Base-by-base conservation (phyloP, 768 basidiomycete species). In the Fomitopsis serialis region DNA sequence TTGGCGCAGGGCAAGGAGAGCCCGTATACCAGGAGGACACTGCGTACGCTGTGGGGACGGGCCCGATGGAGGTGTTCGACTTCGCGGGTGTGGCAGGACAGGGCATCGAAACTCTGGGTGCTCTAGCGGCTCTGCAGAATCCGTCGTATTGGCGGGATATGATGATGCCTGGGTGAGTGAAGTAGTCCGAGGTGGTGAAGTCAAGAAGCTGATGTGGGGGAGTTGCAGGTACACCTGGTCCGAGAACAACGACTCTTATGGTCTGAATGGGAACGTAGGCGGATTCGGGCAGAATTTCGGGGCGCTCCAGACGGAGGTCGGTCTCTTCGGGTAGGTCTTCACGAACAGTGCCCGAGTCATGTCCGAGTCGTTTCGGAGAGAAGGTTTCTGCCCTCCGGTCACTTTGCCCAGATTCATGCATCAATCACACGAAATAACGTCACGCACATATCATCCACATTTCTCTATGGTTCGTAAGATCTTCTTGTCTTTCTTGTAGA, bases 141-240 rank as follows among this genome's bases (percentile, higher is more conserved):
- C 82, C 82, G 2, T 76, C 71, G 8, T 91, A 82, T 79, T 89
- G 86, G 87, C 69, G 77, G 42, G 86, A 79, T 46, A 85, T 89
- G 82, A 86, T 90, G 87, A 87, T 91, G 85, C 89, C 89, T 35
- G 89, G 89, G 84, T 86, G 34, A 35, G 60, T 58, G 37, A 40
- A n/a, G n/a, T 15, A 7, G 15, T 19, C 37, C 15, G 15, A 19
- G 19, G 15, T 15, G 15, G 7, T 6, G 37, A 5, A 5, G 37
- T 17, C 15, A 15, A 32, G 11, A 40, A 7, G 37, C 37, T 40
- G 15, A 40, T 5, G 37, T 40, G 19, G 15, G 13, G 19, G 13
- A 8, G 13, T 17, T 5, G 4, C 37, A 40, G 37, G 15, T 40
- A 40, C 15, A 7, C 37, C 15, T 40, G 37, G 37, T 17, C 37